Base-by-base conservation (phyloP, 192 early-diverging fungal genomes). In the Backusella mclennaniae region DNA sequence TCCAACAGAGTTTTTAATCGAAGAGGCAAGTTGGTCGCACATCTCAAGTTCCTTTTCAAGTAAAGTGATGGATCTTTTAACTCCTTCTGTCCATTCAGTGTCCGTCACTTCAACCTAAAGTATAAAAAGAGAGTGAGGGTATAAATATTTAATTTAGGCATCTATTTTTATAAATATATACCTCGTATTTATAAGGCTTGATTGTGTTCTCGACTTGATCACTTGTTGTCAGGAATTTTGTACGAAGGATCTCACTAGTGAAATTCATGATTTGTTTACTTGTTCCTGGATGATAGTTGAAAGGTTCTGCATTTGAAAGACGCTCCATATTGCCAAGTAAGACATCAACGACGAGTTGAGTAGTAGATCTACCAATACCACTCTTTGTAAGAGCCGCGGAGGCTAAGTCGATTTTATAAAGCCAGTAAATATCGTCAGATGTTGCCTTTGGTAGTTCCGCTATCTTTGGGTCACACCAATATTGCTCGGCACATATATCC, bases 201-300 rank as follows among this genome's bases (percentile, higher is more conserved):
- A 99, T 96, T 2, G 96, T 98, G 86, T 98, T 99, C 76, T 99
- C 98, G 8, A 99, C 98, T 84, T 98, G 97, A 79, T 98, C 98
- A 11, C 96, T 90, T 6, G 97, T 94, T 4, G 94, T 86, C 42
- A 94, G 91, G 86, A 95, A 96, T 69, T 97, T 96, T 72, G 82
- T 87, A 31, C 94, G 90, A 74, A 99, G 74, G 63, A 98, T 93
- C 44, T 95, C 95, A 67, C 90, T 91, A 41, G 91, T 94, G 77
- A 97, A 95, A 59, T 90, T 88, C 73, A 96, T 83, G 56, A 99
- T 91, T 33, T 94, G 90, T 19, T 87, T 76, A 21, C 93, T 89
- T 2, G 95, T 93, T 15, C 93, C 92, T 1, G 90, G 89, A 76
- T 99, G 98, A 79, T 95, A 89, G 38, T 87, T 88, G 80, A 96